These are phyloP conservation scores for Trichoderma sp. DNA, from an alignment of 2,329 filamentous ascomycete genomes.

Conservation along the genomic window DNA sequence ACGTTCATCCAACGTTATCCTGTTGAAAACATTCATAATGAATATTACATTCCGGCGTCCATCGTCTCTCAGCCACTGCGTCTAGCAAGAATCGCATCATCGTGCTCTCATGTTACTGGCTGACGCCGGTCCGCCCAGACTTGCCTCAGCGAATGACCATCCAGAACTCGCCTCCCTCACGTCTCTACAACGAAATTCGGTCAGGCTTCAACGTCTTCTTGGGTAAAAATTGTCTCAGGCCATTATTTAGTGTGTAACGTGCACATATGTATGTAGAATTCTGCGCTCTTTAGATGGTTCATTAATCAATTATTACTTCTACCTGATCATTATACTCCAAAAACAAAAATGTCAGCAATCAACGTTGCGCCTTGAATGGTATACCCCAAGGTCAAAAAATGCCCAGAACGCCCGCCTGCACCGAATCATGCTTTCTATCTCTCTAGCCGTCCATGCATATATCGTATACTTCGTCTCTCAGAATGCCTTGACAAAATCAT, in stretches of 20 bases:
- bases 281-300: neutral
- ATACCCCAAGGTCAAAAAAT: conserved; percentile 6
- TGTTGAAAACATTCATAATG: too few relatives aligned
- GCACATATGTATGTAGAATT: conserved; percentile 3
- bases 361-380: neutral
- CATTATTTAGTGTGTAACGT: neutral
- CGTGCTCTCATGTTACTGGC: conserved; percentile 1
- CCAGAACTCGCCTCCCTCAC: conserved; percentile 7
- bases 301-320: conserved; percentile 14
- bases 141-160: conserved; percentile 11
- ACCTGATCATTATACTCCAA: neutral
- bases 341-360: neutral
- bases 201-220: neutral
- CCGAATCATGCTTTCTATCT: conserved; percentile 6
- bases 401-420: conserved; percentile 19
- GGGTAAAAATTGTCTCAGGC: neutral
- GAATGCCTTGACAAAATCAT: conserved; percentile 9
- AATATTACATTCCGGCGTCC: neutral
- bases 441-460: conserved; percentile 15
- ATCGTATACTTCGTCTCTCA: neutral
- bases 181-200: neutral
- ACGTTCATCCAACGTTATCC: neutral
- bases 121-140: conserved; percentile 8
- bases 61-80: conserved; percentile 1
- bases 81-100: conserved; percentile 13